These are phyloP conservation scores for Begonia loranthoides DNA, from an alignment of 306 rosid genomes.

Conservation along the genomic window DNA sequence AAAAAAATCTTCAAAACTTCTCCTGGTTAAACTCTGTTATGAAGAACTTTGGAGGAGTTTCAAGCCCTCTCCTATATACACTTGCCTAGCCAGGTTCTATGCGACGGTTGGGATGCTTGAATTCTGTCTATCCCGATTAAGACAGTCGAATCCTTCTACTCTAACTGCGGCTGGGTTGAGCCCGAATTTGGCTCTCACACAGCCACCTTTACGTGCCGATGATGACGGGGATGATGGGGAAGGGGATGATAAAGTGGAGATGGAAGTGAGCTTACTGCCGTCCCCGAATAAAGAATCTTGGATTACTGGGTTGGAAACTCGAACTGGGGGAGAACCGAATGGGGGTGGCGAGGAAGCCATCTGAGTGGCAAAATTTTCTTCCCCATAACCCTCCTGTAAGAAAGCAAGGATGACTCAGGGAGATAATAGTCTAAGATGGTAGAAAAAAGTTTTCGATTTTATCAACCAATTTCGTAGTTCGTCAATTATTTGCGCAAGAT, in stretches of 20 bases:
- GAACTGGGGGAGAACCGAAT: conserved; percentile 57
- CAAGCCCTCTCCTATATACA: conserved; percentile 65
- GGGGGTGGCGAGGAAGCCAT: conserved; percentile 69
- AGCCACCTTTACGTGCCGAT: conserved; percentile 49
- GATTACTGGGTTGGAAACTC: conserved; percentile 57
- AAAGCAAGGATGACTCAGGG: background rate
- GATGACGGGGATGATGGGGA: conserved; percentile 48
- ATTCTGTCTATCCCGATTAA: conserved; percentile 68
- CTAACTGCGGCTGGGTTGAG: conserved; percentile 79
- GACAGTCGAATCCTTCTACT: conserved; percentile 92
- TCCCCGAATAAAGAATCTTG: conserved; percentile 56
- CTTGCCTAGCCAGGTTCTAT: conserved; percentile 34
- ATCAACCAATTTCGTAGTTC: no score
- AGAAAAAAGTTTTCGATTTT: no score
- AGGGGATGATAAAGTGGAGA: conserved; percentile 12
- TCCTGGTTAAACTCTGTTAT: conserved; percentile 27
- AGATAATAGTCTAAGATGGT: no score
- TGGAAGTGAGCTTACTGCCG: conserved; percentile 17
- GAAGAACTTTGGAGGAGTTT: conserved; percentile 23
- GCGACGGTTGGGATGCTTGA: conserved; percentile 76
- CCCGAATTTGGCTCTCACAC: conserved; percentile 54
- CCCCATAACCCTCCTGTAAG: conserved; percentile 43
- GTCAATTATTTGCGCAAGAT: no score
- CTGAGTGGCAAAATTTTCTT: conserved; percentile 25
- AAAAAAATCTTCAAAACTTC: conserved; percentile 20